Evolutionary conservation across 2,329 filamentous ascomycete genomes (phyloP).

Genomic region (Dactylellina leptospora): DNA sequence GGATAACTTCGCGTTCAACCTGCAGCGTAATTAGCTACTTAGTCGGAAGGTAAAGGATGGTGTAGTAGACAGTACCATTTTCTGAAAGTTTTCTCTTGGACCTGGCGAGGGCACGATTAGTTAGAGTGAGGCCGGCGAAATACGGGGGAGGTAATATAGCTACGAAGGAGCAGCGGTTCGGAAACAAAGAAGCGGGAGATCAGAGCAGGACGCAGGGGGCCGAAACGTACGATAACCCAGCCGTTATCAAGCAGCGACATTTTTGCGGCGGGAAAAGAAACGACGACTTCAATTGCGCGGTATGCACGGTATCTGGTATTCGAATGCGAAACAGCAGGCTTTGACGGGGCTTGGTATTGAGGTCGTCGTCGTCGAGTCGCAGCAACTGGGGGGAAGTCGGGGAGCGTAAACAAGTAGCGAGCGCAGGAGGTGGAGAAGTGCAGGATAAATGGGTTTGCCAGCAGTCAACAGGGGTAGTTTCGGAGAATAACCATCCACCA

Average conservation of each 20-base stretch:
- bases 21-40: constrained; percentile 61
- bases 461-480: constrained; percentile 28
- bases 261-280: neutral
- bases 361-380: too few species aligned
- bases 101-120: constrained; percentile 67
- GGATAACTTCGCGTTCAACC: constrained; percentile 95
- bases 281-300: neutral
- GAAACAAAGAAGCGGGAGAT: constrained; percentile 3
- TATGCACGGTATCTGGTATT: too few species aligned
- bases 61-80: constrained; percentile 75
- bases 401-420: constrained; percentile 18
- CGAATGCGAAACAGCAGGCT: too few species aligned
- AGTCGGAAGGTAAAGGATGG: neutral
- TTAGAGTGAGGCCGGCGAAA: constrained; percentile 62
- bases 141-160: neutral
- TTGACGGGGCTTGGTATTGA: too few species aligned
- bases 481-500: constrained; percentile 2
- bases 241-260: constrained; percentile 47
- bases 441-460: neutral
- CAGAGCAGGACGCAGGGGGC: constrained; percentile 23
- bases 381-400: too few species aligned
- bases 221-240: constrained; percentile 46
- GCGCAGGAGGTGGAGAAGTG: constrained; percentile 28
- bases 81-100: constrained; percentile 98
- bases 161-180: constrained; percentile 4